Evolutionary conservation across 805 yeast genomes (phyloP), one percentile per base, ranked within the genome.

Genomic region (Candida manassasensis): DNA sequence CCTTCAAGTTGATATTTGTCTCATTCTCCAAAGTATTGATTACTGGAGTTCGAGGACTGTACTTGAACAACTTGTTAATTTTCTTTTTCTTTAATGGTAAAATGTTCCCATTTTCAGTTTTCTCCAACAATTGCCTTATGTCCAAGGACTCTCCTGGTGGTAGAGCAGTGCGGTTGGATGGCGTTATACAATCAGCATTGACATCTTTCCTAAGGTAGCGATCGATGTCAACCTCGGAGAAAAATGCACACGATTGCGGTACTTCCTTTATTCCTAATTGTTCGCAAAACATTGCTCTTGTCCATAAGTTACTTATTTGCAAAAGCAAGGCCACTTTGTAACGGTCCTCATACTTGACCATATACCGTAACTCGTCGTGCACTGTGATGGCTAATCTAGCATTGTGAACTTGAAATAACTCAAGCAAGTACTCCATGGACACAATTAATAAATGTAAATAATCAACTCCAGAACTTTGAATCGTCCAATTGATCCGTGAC

Each of bases 391-490:
- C 67, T 37, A 93, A 66, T 34, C 99, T 63, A 0, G 95, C 95
- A 22, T 82, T 73, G 6, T 29, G 21, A 8, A 94, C 63, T 3
- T 64, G 51, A 57, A 78, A 90, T 41, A 69, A 72, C 26, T 75
- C 69, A 27, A 75, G 67, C 47, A 93, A 66, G 49, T 88, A 86
- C 39, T 86, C 84, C 97, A 94, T 89, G 0, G 96, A 77, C 4
- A 87, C 75, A 32, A 90, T 71, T 40, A 93, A 57, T 27, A 93
- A 55, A 55, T 93, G 99, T 35, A 93, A 67, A 52, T 94, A 93
- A 55, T 93, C 98, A 13, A 94, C 99, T 24, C 98, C 99, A 1
- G 96, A 86, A 15, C 96, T 86, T 57, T 93, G 99, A 53, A 93
- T 93, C 0, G 96, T 86, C 99, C 99, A 93, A 52, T 93, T 93